Evolutionary conservation across 1,284 basidiomycete genomes (phyloP).

Genomic region (Trichosporon ovoides): DNA sequence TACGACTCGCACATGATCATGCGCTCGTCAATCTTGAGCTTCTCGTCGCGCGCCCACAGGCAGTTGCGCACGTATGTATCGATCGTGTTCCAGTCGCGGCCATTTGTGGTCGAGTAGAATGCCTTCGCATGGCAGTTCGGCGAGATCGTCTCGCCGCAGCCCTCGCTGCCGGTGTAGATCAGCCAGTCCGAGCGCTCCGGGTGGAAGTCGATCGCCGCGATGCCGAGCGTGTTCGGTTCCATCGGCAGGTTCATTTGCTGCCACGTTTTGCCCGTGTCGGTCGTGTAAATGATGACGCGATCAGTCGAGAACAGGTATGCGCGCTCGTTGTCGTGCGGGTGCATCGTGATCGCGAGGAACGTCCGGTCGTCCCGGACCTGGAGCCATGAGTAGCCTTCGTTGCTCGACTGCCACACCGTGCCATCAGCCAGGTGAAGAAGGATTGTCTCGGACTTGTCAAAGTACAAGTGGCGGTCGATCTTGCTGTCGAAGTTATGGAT

Average conservation of each 20-base stretch:
- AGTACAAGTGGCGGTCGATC: conserved; percentile 73
- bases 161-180: conserved; percentile 78
- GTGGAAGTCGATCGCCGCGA: conserved; percentile 80
- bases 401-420: conserved; percentile 84
- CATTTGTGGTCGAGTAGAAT: conserved; percentile 70
- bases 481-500: conserved; percentile 64
- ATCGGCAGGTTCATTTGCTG: conserved; percentile 57
- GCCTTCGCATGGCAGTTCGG: conserved; percentile 64
- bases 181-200: conserved; percentile 72
- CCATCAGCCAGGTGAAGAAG: conserved; percentile 73
- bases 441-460: conserved; percentile 60
- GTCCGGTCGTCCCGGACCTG: conserved; percentile 58
- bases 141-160: conserved; percentile 55
- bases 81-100: conserved; percentile 67
- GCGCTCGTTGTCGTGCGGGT: conserved; percentile 69
- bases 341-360: conserved; percentile 81
- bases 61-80: conserved; percentile 87
- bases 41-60: conserved; percentile 78
- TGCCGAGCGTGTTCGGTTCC: conserved; percentile 72
- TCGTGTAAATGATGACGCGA: conserved; percentile 69
- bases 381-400: conserved; percentile 89
- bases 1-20: conserved; percentile 92
- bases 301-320: conserved; percentile 81
- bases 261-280: conserved; percentile 75
- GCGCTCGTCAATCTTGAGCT: conserved; percentile 71